Evolutionary conservation across 495 filamentous ascomycete species (phyloP).

Genomic region (Neurospora sp.): DNA sequence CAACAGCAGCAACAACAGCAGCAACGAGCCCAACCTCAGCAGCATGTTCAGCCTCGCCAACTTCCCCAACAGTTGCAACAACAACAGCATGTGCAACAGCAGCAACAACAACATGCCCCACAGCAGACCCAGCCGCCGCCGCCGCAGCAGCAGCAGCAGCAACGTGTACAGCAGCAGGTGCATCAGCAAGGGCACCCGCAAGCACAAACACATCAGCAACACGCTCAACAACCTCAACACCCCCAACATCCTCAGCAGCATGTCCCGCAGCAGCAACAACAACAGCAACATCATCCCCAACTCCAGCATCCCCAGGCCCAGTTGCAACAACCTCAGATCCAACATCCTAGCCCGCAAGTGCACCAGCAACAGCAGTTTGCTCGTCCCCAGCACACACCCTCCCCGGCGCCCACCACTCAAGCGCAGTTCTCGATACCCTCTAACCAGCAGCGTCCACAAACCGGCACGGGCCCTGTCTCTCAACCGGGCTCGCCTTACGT

Average conservation of each 20-base stretch:
- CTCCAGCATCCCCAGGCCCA: neutral
- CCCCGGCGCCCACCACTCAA: conserved; percentile 17
- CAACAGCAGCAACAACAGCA: conserved; percentile 53
- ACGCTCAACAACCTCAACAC: neutral
- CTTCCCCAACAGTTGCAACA: conserved; percentile 2
- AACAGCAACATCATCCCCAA: neutral
- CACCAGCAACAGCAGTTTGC: conserved; percentile 6
- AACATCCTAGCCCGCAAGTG: neutral
- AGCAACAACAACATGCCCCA: conserved; percentile 8
- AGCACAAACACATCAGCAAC: neutral
- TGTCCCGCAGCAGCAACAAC: neutral
- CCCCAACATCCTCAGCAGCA: neutral
- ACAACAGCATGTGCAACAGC: conserved; percentile 14
- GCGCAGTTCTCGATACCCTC: conserved; percentile 36
- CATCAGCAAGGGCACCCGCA: neutral
- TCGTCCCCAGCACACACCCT: conserved; percentile 27
- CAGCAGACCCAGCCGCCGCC: conserved; percentile 1
- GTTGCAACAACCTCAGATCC: neutral
- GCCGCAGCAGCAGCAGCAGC: conserved; percentile 4
- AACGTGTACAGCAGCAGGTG: neutral
- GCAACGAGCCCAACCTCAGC: conserved; percentile 31
- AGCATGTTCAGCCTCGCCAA: conserved; percentile 8
- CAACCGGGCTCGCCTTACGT: conserved; percentile 21
- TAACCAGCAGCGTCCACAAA: conserved; percentile 51
- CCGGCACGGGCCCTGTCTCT: conserved; percentile 52